These are phyloP conservation scores for Sambucus nigra DNA, from an alignment of 129 eudicot species.

Conservation along the genomic window DNA sequence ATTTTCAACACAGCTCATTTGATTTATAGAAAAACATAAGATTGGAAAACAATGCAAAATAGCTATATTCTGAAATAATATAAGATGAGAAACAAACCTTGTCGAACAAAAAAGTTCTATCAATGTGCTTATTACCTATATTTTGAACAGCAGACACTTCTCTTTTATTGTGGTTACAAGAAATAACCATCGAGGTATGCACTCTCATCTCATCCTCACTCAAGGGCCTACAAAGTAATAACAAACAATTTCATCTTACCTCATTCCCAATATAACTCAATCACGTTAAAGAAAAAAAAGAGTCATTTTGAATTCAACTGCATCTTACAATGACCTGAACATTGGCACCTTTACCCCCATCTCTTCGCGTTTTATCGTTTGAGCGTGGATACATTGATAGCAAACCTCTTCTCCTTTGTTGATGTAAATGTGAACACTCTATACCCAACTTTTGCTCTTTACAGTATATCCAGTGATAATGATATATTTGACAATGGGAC, in stretches of 20 bases:
- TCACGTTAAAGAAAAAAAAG: neutral
- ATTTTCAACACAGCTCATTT: too few relatives aligned
- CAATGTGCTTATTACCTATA: conserved; percentile 92
- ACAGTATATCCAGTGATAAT: too few relatives aligned
- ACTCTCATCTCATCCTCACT: conserved; percentile 70
- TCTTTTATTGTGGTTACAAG: conserved; percentile 74
- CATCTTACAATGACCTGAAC: conserved; percentile 86
- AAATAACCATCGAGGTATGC: conserved; percentile 78
- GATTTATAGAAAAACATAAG: too few relatives aligned
- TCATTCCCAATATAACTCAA: neutral
- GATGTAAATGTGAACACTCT: too few relatives aligned
- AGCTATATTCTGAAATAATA: too few relatives aligned
- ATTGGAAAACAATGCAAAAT: too few relatives aligned
- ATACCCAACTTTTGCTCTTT: too few relatives aligned
- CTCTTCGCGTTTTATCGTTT: too few relatives aligned
- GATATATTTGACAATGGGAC: too few relatives aligned
- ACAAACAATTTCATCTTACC: neutral
- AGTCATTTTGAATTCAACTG: conserved; percentile 32
- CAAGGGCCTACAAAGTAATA: conserved; percentile 51
- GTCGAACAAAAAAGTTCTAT: conserved; percentile 75
- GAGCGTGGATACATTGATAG: too few relatives aligned
- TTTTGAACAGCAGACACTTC: conserved; percentile 88
- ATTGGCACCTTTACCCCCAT: conserved; percentile 78
- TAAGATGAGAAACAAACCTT: conserved; percentile 46
- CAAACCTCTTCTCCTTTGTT: too few relatives aligned